Evolutionary conservation across 331 rosid genomes (phyloP).

Genomic region (Quercus phellos): DNA sequence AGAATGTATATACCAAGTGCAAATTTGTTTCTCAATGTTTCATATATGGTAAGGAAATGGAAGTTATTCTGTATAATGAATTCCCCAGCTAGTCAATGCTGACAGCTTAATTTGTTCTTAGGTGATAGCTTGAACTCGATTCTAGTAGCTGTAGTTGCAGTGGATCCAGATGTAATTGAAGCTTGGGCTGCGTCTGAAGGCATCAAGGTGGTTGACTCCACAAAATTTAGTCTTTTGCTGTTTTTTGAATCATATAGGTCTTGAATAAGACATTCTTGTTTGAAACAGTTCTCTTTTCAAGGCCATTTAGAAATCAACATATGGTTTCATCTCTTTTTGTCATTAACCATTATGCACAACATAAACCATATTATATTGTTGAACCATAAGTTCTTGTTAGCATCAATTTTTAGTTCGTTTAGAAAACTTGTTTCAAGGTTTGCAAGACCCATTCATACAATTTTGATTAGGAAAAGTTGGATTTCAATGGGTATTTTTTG

Average conservation of each 20-base stretch:
- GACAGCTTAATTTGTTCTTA: slow-evolving; percentile 27
- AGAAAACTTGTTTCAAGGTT: background rate
- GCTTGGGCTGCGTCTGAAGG: slow-evolving; percentile 84
- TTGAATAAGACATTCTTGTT: background rate
- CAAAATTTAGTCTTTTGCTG: background rate
- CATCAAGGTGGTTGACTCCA: slow-evolving; percentile 45
- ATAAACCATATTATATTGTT: background rate
- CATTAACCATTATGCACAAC: background rate
- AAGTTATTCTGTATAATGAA: background rate
- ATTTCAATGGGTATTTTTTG: background rate
- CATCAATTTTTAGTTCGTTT: background rate
- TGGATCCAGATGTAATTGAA: slow-evolving; percentile 65
- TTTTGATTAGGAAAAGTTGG: too few species aligned
- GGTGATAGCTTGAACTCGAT: slow-evolving; percentile 92
- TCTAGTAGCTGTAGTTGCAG: slow-evolving; percentile 77
- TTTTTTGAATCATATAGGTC: background rate
- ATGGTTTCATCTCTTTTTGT: background rate
- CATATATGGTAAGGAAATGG: slow-evolving; percentile 66
- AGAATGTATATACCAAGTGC: slow-evolving; percentile 88
- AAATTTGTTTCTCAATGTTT: slow-evolving; percentile 80
- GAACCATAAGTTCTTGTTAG: background rate
- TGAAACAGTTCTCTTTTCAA: background rate
- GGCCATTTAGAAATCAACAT: background rate
- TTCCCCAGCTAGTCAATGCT: slow-evolving; percentile 5
- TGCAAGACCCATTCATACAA: background rate